Evolutionary conservation across 768 basidiomycete genomes (phyloP).

Genomic region (Leucocoprinus leucothites): DNA sequence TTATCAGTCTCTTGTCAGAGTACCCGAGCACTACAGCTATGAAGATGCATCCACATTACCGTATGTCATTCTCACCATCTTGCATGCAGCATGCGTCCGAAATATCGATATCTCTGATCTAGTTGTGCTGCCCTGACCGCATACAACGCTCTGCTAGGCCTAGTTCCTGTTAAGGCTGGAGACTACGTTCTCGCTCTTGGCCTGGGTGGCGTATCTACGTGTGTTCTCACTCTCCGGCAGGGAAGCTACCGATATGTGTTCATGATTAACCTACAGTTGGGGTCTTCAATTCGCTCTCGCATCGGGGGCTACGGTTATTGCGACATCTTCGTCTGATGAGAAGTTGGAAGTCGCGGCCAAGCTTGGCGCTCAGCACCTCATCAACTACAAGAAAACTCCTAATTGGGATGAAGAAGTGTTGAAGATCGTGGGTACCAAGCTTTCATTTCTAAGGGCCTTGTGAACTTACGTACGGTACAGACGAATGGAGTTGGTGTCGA

Average conservation of each 20-base stretch:
- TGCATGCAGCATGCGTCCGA: neutral
- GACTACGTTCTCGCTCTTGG: constrained; percentile 56
- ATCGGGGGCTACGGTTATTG: constrained; percentile 61
- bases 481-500: constrained; percentile 37
- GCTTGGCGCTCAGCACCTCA: constrained; percentile 51
- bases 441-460: no score
- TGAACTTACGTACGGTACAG: no score
- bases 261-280: constrained; percentile 31
- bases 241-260: neutral
- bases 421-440: constrained; percentile 34
- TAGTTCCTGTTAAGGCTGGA: constrained; percentile 49
- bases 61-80: constrained; percentile 30
- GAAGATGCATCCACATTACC: constrained; percentile 66
- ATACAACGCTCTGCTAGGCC: constrained; percentile 54
- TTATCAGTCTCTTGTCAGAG: constrained; percentile 44
- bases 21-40: constrained; percentile 57
- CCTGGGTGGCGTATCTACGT: constrained; percentile 57
- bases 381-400: constrained; percentile 59
- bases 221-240: constrained; percentile 13
- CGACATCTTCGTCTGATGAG: constrained; percentile 63
- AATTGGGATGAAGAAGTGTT: constrained; percentile 56
- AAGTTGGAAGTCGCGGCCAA: constrained; percentile 52
- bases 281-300: constrained; percentile 60
- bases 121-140: constrained; percentile 64
- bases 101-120: neutral